Evolutionary conservation across 805 yeast genomes (phyloP).

Genomic region (Schwanniomyces pseudopolymorphus): DNA sequence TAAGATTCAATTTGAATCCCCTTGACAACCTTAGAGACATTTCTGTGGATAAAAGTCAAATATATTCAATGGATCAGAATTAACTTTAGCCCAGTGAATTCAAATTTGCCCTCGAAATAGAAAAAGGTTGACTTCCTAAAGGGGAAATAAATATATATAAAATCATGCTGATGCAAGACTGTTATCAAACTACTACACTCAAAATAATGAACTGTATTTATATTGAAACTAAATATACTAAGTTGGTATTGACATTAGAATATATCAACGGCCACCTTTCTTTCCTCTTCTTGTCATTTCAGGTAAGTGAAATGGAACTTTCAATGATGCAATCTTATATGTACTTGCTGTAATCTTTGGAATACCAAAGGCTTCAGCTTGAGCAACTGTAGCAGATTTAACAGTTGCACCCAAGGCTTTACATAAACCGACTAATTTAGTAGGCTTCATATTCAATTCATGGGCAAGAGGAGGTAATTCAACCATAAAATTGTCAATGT

Average conservation of each 20-base stretch:
- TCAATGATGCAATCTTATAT: constrained; percentile 78
- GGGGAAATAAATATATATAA: constrained; percentile 2
- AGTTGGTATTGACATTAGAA: neutral
- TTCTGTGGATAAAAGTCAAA: neutral
- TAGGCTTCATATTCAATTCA: constrained; percentile 79
- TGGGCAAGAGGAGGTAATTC: constrained; percentile 81
- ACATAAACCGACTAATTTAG: constrained; percentile 64
- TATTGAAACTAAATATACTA: neutral
- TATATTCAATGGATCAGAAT: neutral
- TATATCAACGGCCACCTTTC: constrained; percentile 14
- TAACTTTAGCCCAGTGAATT: neutral
- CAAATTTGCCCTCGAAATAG: constrained; percentile 8
- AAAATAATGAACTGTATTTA: neutral
- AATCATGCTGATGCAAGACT: neutral
- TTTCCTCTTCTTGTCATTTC: constrained; percentile 70
- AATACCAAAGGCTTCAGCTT: constrained; percentile 71
- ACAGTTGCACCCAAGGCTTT: constrained; percentile 81
- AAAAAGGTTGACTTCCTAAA: constrained; percentile 5
- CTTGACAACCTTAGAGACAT: constrained; percentile 7
- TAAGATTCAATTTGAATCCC: neutral
- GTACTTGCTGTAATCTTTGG: constrained; percentile 58
- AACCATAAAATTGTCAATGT: constrained; percentile 70
- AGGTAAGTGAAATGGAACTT: constrained; percentile 88
- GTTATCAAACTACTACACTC: neutral
- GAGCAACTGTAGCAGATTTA: constrained; percentile 68